Conservation (phyloP, 495 filamentous ascomycete genomes). For the Barbatosphaeria neglecta region DNA sequence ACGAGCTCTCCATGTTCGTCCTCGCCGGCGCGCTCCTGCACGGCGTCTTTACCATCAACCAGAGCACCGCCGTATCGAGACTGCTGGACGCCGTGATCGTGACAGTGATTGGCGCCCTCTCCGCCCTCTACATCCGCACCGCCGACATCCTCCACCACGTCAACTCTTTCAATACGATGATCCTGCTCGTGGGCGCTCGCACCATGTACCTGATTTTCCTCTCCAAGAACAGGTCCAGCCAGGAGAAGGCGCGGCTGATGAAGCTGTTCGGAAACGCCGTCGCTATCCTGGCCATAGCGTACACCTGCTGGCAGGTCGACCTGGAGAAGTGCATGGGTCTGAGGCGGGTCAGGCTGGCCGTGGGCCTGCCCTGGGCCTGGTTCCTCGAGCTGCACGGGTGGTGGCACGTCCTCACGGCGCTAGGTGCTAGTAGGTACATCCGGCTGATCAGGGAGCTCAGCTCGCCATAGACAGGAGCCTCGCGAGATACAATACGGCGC, state of each 20-base stretch:
- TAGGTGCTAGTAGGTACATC: slow-evolving; percentile 24
- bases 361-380: slow-evolving; percentile 42
- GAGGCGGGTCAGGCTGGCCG: slow-evolving; percentile 12
- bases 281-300: slow-evolving; percentile 21
- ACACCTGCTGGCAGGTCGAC: slow-evolving; percentile 40
- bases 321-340: slow-evolving; percentile 27
- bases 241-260: slow-evolving; percentile 5
- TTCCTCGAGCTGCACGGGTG: slow-evolving; percentile 48
- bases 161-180: slow-evolving; percentile 6
- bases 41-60: slow-evolving; percentile 33
- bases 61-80: slow-evolving; percentile 13
- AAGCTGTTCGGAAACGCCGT: slow-evolving; percentile 4
- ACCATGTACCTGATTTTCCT: slow-evolving; percentile 11
- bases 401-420: slow-evolving; percentile 47
- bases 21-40: slow-evolving; percentile 40
- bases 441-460: slow-evolving; percentile 10
- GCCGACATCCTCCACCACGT: slow-evolving; percentile 17
- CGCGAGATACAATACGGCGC: too few species aligned
- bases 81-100: slow-evolving; percentile 15
- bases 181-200: slow-evolving; percentile 6
- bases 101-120: slow-evolving; percentile 12
- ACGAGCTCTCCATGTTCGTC: slow-evolving; percentile 48
- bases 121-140: slow-evolving; percentile 26
- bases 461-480: background rate
- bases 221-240: slow-evolving; percentile 3